Percentiles rank a stretch among this genome's conserved stretches.
phyloP scores from a whole-genome alignment of 2,329 filamentous ascomycete species.

The Aspergillus quadrilineatus region DNA sequence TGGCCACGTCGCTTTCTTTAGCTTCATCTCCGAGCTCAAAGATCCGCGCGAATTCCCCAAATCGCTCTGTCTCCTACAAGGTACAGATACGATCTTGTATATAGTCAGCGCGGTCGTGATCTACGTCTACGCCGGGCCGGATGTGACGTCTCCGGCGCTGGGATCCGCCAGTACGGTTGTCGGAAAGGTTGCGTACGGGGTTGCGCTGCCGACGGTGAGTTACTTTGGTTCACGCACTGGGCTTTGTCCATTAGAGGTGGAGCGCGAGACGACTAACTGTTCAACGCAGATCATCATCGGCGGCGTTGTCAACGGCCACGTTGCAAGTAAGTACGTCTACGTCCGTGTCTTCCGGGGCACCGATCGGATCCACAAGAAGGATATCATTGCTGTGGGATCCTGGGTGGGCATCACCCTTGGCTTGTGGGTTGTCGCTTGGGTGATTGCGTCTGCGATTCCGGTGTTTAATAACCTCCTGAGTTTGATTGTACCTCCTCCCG shows the following conservation, averaged over 20 bases:
- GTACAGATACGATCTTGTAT: conserved; percentile 62
- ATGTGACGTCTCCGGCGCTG: conserved; percentile 65
- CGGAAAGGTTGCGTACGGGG: conserved; percentile 65
- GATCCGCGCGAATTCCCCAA: conserved; percentile 61
- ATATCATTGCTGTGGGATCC: conserved; percentile 51
- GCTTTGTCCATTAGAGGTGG: too few relatives aligned
- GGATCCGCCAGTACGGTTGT: conserved; percentile 59
- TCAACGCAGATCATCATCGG: conserved; percentile 60
- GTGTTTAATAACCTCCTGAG: conserved; percentile 67
- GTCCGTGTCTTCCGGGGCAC: conserved; percentile 63
- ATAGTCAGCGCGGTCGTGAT: conserved; percentile 65
- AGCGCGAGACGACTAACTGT: too few relatives aligned
- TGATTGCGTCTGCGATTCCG: conserved; percentile 69
- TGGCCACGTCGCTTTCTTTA: conserved; percentile 68
- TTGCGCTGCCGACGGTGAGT: conserved; percentile 62
- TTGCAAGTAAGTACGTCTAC: conserved; percentile 67
- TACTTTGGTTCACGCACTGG: too few relatives aligned
- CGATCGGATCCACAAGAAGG: conserved; percentile 54
- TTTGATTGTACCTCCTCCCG: conserved; percentile 47
- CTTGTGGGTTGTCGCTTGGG: conserved; percentile 62
- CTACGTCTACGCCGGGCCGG: conserved; percentile 64
- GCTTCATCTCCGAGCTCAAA: conserved; percentile 64
- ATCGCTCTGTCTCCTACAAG: conserved; percentile 62
- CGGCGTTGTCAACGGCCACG: conserved; percentile 68
- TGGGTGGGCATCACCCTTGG: conserved; percentile 60